These are phyloP conservation scores for Myochromella boudieri DNA, from an alignment of 768 basidiomycete species.

Conservation along the genomic window DNA sequence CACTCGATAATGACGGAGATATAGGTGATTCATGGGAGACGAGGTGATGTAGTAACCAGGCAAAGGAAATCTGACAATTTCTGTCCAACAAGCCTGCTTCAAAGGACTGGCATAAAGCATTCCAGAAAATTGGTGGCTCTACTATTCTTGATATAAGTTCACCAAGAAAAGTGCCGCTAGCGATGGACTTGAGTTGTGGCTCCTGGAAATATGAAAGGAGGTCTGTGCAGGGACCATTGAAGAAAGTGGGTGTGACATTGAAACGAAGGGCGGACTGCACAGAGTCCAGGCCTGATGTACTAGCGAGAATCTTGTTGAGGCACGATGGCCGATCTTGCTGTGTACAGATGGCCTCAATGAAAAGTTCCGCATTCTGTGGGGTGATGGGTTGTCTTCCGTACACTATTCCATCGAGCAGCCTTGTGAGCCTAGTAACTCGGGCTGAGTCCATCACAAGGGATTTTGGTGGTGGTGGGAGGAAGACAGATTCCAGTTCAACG, in stretches of 20 bases:
- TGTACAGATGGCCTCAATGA: conserved; percentile 39
- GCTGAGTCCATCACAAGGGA: neutral
- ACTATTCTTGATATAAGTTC: conserved; percentile 36
- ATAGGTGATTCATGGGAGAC: too few species aligned
- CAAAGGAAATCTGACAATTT: conserved; percentile 29
- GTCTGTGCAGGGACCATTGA: conserved; percentile 33
- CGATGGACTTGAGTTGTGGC: conserved; percentile 29
- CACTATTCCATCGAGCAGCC: conserved; percentile 13
- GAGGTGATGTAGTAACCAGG: conserved; percentile 37
- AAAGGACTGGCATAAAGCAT: conserved; percentile 30
- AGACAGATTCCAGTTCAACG: too few species aligned
- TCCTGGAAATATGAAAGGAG: conserved; percentile 36
- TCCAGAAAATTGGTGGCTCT: conserved; percentile 48
- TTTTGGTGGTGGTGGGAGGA: neutral
- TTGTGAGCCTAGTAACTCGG: conserved; percentile 17
- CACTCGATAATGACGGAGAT: conserved; percentile 19
- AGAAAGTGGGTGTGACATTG: conserved; percentile 30
- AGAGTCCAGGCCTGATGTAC: conserved; percentile 30
- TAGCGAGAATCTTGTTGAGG: conserved; percentile 31
- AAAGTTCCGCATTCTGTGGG: conserved; percentile 25
- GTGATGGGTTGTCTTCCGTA: conserved; percentile 9
- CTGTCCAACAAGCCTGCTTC: conserved; percentile 23
- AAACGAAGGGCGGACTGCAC: conserved; percentile 37
- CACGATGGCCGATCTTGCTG: conserved; percentile 37
- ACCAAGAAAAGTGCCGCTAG: conserved; percentile 35